These are phyloP conservation scores for Dendrocalamus sinicus DNA, from an alignment of 176 grass and related monocot species.

Conservation along the genomic window DNA sequence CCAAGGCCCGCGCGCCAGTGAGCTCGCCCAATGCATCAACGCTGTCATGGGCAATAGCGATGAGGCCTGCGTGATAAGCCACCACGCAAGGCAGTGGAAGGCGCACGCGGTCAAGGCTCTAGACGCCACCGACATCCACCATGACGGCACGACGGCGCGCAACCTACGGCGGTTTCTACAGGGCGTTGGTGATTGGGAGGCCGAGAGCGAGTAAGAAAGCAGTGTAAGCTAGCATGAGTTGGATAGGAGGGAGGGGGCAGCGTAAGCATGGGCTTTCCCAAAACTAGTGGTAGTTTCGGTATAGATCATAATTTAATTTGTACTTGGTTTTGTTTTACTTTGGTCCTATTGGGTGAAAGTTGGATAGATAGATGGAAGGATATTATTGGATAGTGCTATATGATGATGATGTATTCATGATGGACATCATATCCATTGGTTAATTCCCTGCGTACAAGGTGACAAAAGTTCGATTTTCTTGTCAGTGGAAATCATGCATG, in stretches of 20 bases:
- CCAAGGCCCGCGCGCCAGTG: not conserved
- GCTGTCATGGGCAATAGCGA: conserved; percentile 1
- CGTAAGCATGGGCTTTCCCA: not conserved
- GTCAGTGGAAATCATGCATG: too few species aligned
- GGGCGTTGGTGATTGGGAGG: not conserved
- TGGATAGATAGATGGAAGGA: not conserved
- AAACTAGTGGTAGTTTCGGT: not conserved
- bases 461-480: too few species aligned
- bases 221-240: not conserved
- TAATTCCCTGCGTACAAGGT: too few species aligned
- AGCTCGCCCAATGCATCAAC: not conserved
- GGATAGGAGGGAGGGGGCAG: not conserved
- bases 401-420: too few species aligned
- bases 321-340: not conserved
- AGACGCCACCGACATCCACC: not conserved
- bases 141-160: not conserved
- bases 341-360: not conserved
- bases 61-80: not conserved
- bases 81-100: not conserved
- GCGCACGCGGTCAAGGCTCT: not conserved
- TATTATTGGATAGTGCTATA: not conserved
- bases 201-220: not conserved
- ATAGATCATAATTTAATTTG: not conserved
- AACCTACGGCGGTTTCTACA: not conserved
- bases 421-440: too few species aligned